Evolutionary conservation across 768 basidiomycete species (phyloP).

Genomic region (Amanita fuliginea): DNA sequence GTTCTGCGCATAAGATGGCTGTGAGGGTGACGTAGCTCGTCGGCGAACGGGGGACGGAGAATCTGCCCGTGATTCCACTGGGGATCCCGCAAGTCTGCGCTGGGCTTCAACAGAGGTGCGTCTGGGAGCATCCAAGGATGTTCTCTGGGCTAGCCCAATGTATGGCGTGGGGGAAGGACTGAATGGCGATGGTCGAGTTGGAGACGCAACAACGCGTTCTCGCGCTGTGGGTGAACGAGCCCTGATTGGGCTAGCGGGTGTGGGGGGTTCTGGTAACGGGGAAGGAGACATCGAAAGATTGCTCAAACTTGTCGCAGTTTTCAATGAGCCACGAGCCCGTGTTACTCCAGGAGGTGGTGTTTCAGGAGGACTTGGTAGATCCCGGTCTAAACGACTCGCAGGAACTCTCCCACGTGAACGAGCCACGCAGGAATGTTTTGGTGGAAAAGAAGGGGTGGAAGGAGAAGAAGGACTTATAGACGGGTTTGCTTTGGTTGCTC

Average conservation of each 20-base stretch:
- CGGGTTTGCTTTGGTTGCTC: constrained; percentile 21
- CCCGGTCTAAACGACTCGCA: constrained; percentile 18
- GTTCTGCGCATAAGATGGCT: constrained; percentile 39
- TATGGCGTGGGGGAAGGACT: constrained; percentile 12
- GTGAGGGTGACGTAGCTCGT: constrained; percentile 35
- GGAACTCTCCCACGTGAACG: constrained; percentile 27
- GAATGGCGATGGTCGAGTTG: constrained; percentile 1
- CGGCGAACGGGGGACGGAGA: constrained; percentile 35
- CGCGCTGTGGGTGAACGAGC: constrained; percentile 3
- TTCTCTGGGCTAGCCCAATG: constrained; percentile 21
- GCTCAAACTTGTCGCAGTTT: constrained; percentile 24
- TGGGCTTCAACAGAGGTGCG: constrained; percentile 1
- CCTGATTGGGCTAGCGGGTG: constrained; percentile 24
- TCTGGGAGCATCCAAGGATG: constrained; percentile 17
- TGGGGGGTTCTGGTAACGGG: constrained; percentile 26
- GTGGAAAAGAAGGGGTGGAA: constrained; percentile 12
- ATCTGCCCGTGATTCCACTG: constrained; percentile 19
- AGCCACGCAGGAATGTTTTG: constrained; percentile 8
- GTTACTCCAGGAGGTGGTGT: constrained; percentile 36
- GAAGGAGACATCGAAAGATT: constrained; percentile 24
- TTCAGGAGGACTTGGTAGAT: constrained; percentile 32
- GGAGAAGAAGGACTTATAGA: constrained; percentile 14
- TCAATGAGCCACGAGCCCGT: constrained; percentile 24
- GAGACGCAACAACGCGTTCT: neutral
- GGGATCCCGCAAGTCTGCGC: neutral